Base-by-base conservation (phyloP, 139 green algal genomes). In the Diplosphaera chodatii region DNA sequence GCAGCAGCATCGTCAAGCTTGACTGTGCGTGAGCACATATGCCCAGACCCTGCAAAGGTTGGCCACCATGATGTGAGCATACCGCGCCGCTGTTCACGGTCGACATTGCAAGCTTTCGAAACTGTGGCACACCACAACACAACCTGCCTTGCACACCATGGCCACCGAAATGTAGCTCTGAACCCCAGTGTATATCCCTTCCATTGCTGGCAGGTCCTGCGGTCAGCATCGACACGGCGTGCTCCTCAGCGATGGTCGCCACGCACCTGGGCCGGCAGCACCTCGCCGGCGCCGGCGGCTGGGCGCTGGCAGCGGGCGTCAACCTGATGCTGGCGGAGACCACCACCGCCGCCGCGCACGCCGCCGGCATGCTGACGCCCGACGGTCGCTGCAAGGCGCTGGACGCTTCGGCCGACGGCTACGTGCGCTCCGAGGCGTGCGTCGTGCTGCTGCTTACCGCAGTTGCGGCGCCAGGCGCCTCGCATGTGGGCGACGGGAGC, bases 401-500 rank as follows among this genome's bases (percentile, higher is more conserved):
- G 27, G 90, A 95, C 69, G 83, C 80, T 1, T 73, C 70, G 1
- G 90, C 87, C 3, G 85, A 93, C 66, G 91, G 91, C n/a, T 96
- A 96, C 73, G 88, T 89, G 1, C 73, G 90, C 41, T 67, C 28
- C 6, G 90, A 96, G 68, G 83, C 82, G 25, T 85, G 82, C 71
- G 66, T 79, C 25, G 78, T 67, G 16, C 68, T 86, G 65, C 80
- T 63, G 27, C 62, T 82, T 23, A 40, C 21, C 66, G 25, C 32
- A n/a, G 10, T 32, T 59, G 31, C 66, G 18, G 66, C 28, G 37
- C 13, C 33, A 8, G 1, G 23, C 6, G 34, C 16, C 5, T 55
- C 18, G 55, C 2, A 25, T 28, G 13, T 4, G 10, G 30, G 64
- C 10, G 48, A 18, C 48, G 25, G 16, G n/a, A n/a, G 48, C n/a